These are phyloP conservation scores for Dichotomopilus funicola DNA, from an alignment of 2,329 filamentous ascomycete species.

Conservation along the genomic window DNA sequence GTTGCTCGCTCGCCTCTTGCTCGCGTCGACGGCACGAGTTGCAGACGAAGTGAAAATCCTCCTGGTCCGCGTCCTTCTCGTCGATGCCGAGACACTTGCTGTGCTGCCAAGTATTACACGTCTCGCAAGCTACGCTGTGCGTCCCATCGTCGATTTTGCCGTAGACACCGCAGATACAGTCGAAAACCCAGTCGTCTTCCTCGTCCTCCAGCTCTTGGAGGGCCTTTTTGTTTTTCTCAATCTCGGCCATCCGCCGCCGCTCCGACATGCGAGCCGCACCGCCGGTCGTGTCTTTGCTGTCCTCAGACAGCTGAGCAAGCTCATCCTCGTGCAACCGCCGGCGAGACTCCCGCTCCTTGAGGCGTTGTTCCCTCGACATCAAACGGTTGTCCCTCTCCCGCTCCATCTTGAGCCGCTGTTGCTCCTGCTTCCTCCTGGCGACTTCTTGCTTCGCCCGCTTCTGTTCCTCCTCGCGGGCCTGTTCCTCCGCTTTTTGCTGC, in stretches of 20 bases:
- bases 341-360: conserved; percentile 78
- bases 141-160: conserved; percentile 92
- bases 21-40: conserved; percentile 65
- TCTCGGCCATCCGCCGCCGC: conserved; percentile 72
- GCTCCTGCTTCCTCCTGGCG: conserved; percentile 61
- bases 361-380: conserved; percentile 75
- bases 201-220: conserved; percentile 61
- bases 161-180: conserved; percentile 85
- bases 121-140: conserved; percentile 89
- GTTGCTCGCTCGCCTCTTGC: conserved; percentile 56
- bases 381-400: conserved; percentile 72
- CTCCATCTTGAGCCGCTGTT: conserved; percentile 52
- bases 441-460: conserved; percentile 58
- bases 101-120: conserved; percentile 94
- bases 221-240: conserved; percentile 71
- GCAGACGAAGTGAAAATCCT: conserved; percentile 86
- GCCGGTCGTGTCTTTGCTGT: conserved; percentile 54
- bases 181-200: conserved; percentile 88
- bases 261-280: conserved; percentile 63
- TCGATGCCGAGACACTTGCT: conserved; percentile 82
- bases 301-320: conserved; percentile 69
- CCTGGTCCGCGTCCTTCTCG: conserved; percentile 70
- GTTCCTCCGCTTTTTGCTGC: conserved; percentile 66
- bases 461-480: conserved; percentile 62
- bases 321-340: conserved; percentile 81